A percentile compares a stretch with the other conserved stretches of the same genome.
Evolutionary conservation across 2,329 filamentous ascomycete species (phyloP).

Genomic region (Coleophoma eucalyptorum): DNA sequence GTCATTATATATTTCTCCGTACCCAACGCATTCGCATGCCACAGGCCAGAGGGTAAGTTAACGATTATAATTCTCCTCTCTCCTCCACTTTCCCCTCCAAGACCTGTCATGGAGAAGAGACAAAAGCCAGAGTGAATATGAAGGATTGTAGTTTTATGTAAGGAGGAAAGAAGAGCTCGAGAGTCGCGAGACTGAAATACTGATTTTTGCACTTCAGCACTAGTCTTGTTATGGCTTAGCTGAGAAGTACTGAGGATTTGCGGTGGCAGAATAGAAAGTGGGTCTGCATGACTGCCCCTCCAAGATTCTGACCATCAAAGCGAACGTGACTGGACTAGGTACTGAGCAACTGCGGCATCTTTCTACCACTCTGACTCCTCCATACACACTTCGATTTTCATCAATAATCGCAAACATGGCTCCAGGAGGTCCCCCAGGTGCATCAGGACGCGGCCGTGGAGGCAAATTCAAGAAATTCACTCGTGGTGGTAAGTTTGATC

Average conservation of each 20-base stretch:
- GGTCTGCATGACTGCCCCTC: slow-evolving; percentile 3
- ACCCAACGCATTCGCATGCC: slow-evolving; percentile 31
- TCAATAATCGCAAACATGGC: slow-evolving; percentile 35
- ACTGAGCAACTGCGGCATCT: neutral
- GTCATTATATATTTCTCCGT: slow-evolving; percentile 22
- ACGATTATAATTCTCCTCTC: slow-evolving; percentile 45
- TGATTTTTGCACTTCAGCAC: slow-evolving; percentile 2
- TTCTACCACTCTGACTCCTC: neutral
- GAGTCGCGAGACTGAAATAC: slow-evolving; percentile 3
- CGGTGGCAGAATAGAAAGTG: neutral
- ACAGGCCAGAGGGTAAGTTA: slow-evolving; percentile 56
- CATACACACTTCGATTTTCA: neutral
- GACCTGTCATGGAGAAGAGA: slow-evolving; percentile 48
- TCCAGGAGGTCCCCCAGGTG: slow-evolving; percentile 39
- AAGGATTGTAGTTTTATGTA: slow-evolving; percentile 45
- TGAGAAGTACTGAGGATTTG: too few species aligned
- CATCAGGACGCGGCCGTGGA: slow-evolving; percentile 64
- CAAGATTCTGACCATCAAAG: slow-evolving; percentile 8
- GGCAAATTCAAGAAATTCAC: slow-evolving; percentile 95
- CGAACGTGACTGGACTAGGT: slow-evolving; percentile 8
- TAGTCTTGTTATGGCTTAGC: neutral
- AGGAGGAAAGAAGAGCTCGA: slow-evolving; percentile 29
- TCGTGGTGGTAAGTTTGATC: slow-evolving; percentile 67
- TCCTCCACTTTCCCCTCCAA: slow-evolving; percentile 69
- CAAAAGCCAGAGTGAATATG: slow-evolving; percentile 67